Conservation (phyloP, 495 filamentous ascomycete genomes). For the Endocarpon pusillum region DNA sequence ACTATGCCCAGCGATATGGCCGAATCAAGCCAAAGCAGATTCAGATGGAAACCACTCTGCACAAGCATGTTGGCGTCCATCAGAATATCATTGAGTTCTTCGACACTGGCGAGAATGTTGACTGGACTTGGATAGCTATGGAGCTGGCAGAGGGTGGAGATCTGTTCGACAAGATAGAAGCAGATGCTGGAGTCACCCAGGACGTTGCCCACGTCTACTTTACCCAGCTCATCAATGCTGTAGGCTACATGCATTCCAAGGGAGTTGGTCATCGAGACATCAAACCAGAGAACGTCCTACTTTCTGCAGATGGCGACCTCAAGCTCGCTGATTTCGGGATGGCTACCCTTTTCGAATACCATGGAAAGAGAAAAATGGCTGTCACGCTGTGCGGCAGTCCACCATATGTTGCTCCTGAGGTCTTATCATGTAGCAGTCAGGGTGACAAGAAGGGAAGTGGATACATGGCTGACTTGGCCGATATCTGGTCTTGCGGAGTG, state of each 20-base stretch:
- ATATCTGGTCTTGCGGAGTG: constrained; percentile 95
- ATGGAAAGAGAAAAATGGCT: constrained; percentile 60
- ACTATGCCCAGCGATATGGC: constrained; percentile 75
- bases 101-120: constrained; percentile 62
- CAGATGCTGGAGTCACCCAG: constrained; percentile 79
- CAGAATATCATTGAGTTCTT: constrained; percentile 88
- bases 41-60: constrained; percentile 71
- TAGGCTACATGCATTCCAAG: constrained; percentile 88
- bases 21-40: constrained; percentile 79
- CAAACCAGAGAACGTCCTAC: constrained; percentile 79
- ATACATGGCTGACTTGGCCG: constrained; percentile 69
- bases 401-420: constrained; percentile 92
- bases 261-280: constrained; percentile 80
- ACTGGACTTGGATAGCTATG: constrained; percentile 99
- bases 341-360: constrained; percentile 81
- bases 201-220: constrained; percentile 96
- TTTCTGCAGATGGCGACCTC: constrained; percentile 67
- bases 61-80: constrained; percentile 73
- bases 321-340: constrained; percentile 97
- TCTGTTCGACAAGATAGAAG: constrained; percentile 98
- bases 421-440: constrained; percentile 37
- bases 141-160: constrained; percentile 91
- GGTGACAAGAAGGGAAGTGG: constrained; percentile 37
- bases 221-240: constrained; percentile 71
- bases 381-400: constrained; percentile 88